Evolutionary conservation across 257 asterid species (phyloP), one percentile per base, ranked within the genome.

Genomic region (Plantago ovata): DNA sequence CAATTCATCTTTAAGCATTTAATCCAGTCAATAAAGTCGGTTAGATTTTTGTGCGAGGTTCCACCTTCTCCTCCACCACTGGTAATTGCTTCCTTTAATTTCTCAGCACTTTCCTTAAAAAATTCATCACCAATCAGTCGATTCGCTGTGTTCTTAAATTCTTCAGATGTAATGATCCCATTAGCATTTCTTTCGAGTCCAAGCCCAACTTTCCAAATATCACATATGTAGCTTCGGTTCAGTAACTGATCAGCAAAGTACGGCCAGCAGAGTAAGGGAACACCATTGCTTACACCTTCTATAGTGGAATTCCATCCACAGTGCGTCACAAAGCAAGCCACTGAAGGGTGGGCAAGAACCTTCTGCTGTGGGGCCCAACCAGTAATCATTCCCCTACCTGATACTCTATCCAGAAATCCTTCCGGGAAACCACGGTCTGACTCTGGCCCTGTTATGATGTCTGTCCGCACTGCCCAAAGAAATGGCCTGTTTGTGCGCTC

Each of bases 291-390:
- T 7, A 76, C 61, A 13, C 86, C 67, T 16, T 86, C 95, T 9
- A 86, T 42, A 1, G 76, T 72, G 3, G 93, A 86, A 23, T 83
- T 86, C 94, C 94, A 84, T 3, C 95, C 95, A 53, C 95, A 84
- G 51, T 82, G 95, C 11, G 80, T 81, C 6, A 80, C n/a, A 44
- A 87, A 87, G 56, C 91, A 84, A 38, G 78, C 79, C 2, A 73
- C 12, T 3, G 91, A 73, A 46, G 83, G 74, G 48, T 87, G 94
- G 20, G 71, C 63, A 15, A 87, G 44, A 14, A 87, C 84, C 71
- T 40, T 65, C 50, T 78, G 78, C 38, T 84, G 91, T 0, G 86
- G 84, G 3, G 84, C 89, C 85, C 85, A 71, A 14, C 74, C 51
- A 12, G 69, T 69, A 0, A 77, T 53, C 36, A 46, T 53, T 3